These are phyloP conservation scores for Pestalotiopsis sp. DNA, from an alignment of 2,329 filamentous ascomycete species.

Conservation along the genomic window DNA sequence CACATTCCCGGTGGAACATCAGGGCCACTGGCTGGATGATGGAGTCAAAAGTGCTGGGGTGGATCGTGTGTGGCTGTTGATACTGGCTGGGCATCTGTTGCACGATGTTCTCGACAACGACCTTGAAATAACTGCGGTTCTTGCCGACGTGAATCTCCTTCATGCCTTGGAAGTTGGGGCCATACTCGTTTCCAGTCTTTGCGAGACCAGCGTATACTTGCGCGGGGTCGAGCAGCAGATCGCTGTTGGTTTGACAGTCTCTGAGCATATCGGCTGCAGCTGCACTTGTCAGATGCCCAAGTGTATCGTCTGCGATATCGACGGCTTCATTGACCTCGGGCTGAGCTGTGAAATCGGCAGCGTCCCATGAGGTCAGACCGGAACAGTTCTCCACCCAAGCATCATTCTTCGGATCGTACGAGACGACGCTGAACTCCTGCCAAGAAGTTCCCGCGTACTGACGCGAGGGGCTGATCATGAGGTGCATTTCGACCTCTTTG, in stretches of 20 bases:
- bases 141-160: conserved; percentile 11
- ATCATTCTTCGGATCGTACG: conserved; percentile 10
- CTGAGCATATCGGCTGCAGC: conserved; percentile 9
- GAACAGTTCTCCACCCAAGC: conserved; percentile 8
- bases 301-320: not conserved
- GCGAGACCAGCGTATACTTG: not conserved
- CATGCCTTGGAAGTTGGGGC: conserved; percentile 9
- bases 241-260: not conserved
- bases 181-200: conserved; percentile 12
- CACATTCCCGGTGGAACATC: conserved; percentile 14
- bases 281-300: conserved; percentile 10
- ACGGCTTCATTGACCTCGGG: not conserved
- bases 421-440: conserved; percentile 12
- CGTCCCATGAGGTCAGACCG: conserved; percentile 13
- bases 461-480: conserved; percentile 10
- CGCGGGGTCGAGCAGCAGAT: conserved; percentile 5
- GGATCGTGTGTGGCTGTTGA: conserved; percentile 15
- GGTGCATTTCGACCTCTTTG: conserved; percentile 11
- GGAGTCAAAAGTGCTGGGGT: conserved; percentile 15
- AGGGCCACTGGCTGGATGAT: conserved; percentile 10
- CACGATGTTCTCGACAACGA: conserved; percentile 9
- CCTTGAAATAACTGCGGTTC: not conserved
- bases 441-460: conserved; percentile 6
- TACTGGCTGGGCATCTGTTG: conserved; percentile 14
- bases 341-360: not conserved